Evolutionary conservation across 1,139 yeast species (phyloP), one percentile per base, ranked within the genome.

Genomic region (Protomyces lactucae-debilis): DNA sequence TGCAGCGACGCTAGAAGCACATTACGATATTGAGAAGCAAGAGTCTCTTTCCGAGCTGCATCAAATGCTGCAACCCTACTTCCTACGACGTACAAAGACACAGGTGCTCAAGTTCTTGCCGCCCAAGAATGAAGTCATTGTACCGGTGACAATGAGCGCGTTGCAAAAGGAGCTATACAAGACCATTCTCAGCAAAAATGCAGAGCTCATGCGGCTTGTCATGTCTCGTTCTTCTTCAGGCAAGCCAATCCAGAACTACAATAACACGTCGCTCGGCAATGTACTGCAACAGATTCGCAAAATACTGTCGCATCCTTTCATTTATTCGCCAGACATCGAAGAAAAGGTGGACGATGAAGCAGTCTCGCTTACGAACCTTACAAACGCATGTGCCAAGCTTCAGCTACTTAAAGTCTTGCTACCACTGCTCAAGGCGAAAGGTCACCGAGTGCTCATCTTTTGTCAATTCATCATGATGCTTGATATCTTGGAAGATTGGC

Each of bases 381-480:
- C 64, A 3, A 60, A 64, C 35, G 71, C 71, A 6, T 71, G 77
- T 40, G 95, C 95, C 70, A 88, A 88, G 73, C 87, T 88, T 73
- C 95, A 88, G 73, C 76, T 88, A 61, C 79, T 88, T 66, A 92
- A 87, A 71, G 79, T 88, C 67, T 80, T 88, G 45, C 77, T 88
- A 67, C 95, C 95, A 1, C 88, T 88, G 71, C 83, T 88, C 71
- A 84, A 85, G 71, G 83, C 82, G 5, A 82, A 88, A 1, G 92
- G 92, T 0, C 95, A 88, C 71, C 80, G 93, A 71, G 92, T 87
- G 14, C 80, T 88, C 72, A 85, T 88, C 65, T 88, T 88, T 71
- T 88, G 88, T 75, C 96, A 88, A 76, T 88, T 88, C 93, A 87
- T 95, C 1, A 92, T 86, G 74, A 85, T 88, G 67, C 87, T 88